phyloP scores from a whole-genome alignment of 1,284 basidiomycete genomes.

The Trichosporon coremiiforme region DNA sequence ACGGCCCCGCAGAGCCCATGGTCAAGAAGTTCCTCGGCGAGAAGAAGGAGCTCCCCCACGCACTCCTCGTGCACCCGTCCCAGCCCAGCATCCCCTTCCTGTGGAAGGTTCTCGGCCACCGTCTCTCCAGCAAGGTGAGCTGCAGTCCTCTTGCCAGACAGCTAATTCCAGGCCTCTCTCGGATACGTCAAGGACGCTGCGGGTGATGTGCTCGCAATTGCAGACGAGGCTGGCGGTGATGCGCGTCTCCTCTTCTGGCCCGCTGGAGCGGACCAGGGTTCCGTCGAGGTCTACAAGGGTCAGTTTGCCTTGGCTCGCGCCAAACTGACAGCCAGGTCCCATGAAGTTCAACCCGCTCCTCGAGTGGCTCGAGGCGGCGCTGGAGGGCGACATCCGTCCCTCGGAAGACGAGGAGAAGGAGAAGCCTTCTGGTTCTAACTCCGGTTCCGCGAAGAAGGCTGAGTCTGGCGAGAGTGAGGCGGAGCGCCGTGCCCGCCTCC shows the following conservation, averaged over 20 bases:
- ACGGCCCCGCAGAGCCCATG: slow-evolving; percentile 57
- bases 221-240: slow-evolving; percentile 41
- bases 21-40: slow-evolving; percentile 40
- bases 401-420: slow-evolving; percentile 20
- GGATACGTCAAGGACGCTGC: slow-evolving; percentile 66
- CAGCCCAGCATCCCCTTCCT: slow-evolving; percentile 73
- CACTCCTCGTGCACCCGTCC: slow-evolving; percentile 72
- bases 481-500: slow-evolving; percentile 37
- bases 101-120: slow-evolving; percentile 81
- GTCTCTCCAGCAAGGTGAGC: slow-evolving; percentile 63
- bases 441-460: slow-evolving; percentile 26
- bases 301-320: slow-evolving; percentile 10
- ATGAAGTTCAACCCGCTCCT: slow-evolving; percentile 56
- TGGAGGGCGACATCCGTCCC: slow-evolving; percentile 21
- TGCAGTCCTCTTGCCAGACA: not conserved
- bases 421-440: slow-evolving; percentile 22
- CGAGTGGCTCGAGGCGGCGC: slow-evolving; percentile 44
- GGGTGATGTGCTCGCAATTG: slow-evolving; percentile 59
- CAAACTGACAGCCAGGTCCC: slow-evolving; percentile 35
- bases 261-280: slow-evolving; percentile 30
- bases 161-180: slow-evolving; percentile 61
- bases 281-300: slow-evolving; percentile 50
- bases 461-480: slow-evolving; percentile 33
- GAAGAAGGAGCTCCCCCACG: slow-evolving; percentile 65
- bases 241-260: slow-evolving; percentile 48